Percentiles rank a stretch among this genome's conserved stretches.
phyloP scores from a whole-genome alignment of 345 rosid genomes.

The Lepidium aucheri region DNA sequence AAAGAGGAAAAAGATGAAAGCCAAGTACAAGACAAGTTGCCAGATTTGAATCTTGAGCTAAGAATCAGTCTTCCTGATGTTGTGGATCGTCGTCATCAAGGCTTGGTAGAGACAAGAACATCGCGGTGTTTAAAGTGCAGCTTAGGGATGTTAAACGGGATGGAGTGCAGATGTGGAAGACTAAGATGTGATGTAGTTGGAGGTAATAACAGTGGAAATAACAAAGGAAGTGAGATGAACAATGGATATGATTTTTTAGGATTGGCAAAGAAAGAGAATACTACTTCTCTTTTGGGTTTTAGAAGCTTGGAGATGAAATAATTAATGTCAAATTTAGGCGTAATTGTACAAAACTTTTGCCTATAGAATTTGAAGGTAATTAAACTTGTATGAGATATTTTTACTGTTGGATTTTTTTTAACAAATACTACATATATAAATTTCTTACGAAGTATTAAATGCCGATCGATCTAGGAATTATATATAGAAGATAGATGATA shows the following conservation, averaged over 20 bases:
- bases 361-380: not conserved
- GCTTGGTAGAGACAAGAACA: constrained; percentile 13
- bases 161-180: constrained; percentile 45
- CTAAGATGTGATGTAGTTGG: constrained; percentile 17
- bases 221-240: constrained; percentile 10
- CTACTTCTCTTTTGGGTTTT: constrained; percentile 48
- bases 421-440: not conserved
- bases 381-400: not conserved
- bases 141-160: constrained; percentile 52
- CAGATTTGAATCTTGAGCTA: constrained; percentile 89
- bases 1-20: constrained; percentile 33
- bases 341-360: constrained; percentile 20
- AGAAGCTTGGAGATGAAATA: constrained; percentile 76
- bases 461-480: not conserved
- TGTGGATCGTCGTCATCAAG: constrained; percentile 5
- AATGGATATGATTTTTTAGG: constrained; percentile 73
- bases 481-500: not conserved
- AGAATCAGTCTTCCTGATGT: constrained; percentile 78
- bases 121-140: constrained; percentile 52
- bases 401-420: not conserved
- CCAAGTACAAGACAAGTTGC: constrained; percentile 36
- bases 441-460: not conserved
- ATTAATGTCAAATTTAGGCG: constrained; percentile 3
- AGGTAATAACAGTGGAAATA: constrained; percentile 20
- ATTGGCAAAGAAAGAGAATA: constrained; percentile 30